These are phyloP conservation scores for Dactylellina sp. DNA, from an alignment of 2,329 filamentous ascomycete species.

Conservation along the genomic window DNA sequence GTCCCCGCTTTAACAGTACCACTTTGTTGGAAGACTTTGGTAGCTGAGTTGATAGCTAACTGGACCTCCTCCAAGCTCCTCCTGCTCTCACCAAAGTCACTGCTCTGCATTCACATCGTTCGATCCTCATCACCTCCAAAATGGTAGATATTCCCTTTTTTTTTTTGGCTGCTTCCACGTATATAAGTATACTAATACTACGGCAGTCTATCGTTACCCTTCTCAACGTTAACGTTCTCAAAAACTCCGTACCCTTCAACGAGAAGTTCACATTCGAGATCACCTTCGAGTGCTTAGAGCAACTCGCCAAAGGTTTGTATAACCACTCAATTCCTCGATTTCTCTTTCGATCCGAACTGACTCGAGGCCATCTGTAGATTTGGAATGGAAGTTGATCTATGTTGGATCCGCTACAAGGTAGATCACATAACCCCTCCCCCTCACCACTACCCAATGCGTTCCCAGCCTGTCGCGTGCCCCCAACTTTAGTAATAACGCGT, in stretches of 20 bases:
- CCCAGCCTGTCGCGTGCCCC: constrained; percentile 16
- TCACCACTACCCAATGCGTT: constrained; percentile 59
- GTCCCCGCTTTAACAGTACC: neutral
- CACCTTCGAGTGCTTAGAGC: constrained; percentile 96
- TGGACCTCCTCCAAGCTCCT: constrained; percentile 19
- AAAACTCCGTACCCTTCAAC: constrained; percentile 95
- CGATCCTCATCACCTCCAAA: constrained; percentile 18
- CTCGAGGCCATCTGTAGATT: constrained; percentile 70
- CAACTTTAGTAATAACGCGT: constrained; percentile 44
- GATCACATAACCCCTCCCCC: too few species aligned
- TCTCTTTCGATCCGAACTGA: neutral
- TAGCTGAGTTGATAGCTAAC: constrained; percentile 34
- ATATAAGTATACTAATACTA: too few species aligned
- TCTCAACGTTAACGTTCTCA: constrained; percentile 92
- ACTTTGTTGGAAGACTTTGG: constrained; percentile 3
- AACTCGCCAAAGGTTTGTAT: constrained; percentile 84
- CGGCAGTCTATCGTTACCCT: constrained; percentile 87
- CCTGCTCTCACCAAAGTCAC: constrained; percentile 15
- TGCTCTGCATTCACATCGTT: constrained; percentile 6
- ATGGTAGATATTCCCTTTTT: constrained; percentile 36
- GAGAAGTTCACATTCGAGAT: constrained; percentile 97
- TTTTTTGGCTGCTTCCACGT: constrained; percentile 62
- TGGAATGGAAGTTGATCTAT: constrained; percentile 99
- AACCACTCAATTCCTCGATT: neutral
- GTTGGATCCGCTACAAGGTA: constrained; percentile 98